A percentile compares a stretch with the other conserved stretches of the same genome.
phyloP scores from a whole-genome alignment of 108 stramenopile species.

The Bacterosira constricta region DNA sequence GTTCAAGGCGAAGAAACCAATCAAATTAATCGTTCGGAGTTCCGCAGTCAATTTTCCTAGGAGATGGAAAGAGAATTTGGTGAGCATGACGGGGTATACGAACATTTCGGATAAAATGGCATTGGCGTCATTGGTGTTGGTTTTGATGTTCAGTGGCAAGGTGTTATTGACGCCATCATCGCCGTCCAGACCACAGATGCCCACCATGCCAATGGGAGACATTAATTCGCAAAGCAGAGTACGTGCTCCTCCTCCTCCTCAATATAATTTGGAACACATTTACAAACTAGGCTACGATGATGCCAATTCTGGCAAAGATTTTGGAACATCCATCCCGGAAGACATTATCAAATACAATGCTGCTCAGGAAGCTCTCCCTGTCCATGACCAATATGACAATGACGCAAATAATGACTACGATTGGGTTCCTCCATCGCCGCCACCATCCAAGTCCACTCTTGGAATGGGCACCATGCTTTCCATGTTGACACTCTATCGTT shows the following conservation, averaged over 20 bases:
- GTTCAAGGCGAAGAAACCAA: constrained; percentile 30
- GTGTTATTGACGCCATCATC: constrained; percentile 17
- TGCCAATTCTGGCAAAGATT: constrained; percentile 40
- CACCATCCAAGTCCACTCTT: constrained; percentile 3
- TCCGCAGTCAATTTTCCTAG: constrained; percentile 21
- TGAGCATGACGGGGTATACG: constrained; percentile 26
- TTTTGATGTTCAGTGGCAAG: constrained; percentile 36
- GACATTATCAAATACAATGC: constrained; percentile 8
- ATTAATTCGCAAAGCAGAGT: no score
- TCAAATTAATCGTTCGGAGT: constrained; percentile 17
- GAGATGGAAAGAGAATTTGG: constrained; percentile 40
- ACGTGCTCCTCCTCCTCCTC: background rate
- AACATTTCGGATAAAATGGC: constrained; percentile 39
- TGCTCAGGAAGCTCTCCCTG: background rate
- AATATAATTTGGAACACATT: constrained; percentile 41
- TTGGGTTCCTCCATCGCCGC: constrained; percentile 30
- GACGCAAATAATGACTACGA: constrained; percentile 33
- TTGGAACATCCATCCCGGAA: constrained; percentile 41
- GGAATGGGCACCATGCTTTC: constrained; percentile 48
- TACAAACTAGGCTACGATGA: constrained; percentile 57
- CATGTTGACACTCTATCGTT: constrained; percentile 39
- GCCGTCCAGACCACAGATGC: constrained; percentile 10
- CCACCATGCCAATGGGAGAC: background rate
- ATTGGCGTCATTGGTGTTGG: constrained; percentile 19
- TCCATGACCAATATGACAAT: constrained; percentile 5